Percentiles rank a stretch among this genome's conserved stretches.
These are phyloP conservation scores for Mycosphaerella arachidis DNA, from an alignment of 2,329 filamentous ascomycete species.

Conservation along the genomic window DNA sequence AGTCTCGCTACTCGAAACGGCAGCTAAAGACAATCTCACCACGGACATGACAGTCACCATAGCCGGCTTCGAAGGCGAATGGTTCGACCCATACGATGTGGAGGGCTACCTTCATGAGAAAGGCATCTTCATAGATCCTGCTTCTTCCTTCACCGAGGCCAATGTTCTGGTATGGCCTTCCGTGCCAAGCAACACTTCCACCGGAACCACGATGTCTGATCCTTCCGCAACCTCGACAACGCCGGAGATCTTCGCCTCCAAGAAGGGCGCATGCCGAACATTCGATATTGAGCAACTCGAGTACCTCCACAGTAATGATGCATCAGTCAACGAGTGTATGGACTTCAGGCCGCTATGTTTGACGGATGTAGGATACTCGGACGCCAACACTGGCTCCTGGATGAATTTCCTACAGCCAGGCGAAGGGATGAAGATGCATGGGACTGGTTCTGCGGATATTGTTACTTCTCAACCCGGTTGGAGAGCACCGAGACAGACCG, in stretches of 20 bases:
- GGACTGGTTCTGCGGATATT: neutral
- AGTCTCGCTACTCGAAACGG: slow-evolving; percentile 25
- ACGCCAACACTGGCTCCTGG: slow-evolving; percentile 24
- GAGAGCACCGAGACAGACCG: neutral
- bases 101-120: slow-evolving; percentile 65
- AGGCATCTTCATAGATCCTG: slow-evolving; percentile 59
- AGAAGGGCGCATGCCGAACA: neutral
- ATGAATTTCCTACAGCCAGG: slow-evolving; percentile 27
- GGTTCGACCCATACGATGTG: slow-evolving; percentile 72
- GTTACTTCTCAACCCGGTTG: neutral
- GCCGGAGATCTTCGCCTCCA: neutral
- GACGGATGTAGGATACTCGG: slow-evolving; percentile 21
- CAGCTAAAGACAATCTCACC: slow-evolving; percentile 23
- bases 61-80: slow-evolving; percentile 66
- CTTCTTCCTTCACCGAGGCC: slow-evolving; percentile 57
- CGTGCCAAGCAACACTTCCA: neutral
- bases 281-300: slow-evolving; percentile 12
- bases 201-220: neutral
- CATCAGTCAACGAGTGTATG: slow-evolving; percentile 4
- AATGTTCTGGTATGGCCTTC: slow-evolving; percentile 33
- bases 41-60: slow-evolving; percentile 45
- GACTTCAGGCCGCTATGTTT: slow-evolving; percentile 11
- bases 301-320: slow-evolving; percentile 1
- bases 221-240: neutral
- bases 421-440: slow-evolving; percentile 8